Percentiles rank a stretch among this genome's conserved stretches.
phyloP scores from a whole-genome alignment of 2,329 filamentous ascomycete species.

The Fusarium palustre region DNA sequence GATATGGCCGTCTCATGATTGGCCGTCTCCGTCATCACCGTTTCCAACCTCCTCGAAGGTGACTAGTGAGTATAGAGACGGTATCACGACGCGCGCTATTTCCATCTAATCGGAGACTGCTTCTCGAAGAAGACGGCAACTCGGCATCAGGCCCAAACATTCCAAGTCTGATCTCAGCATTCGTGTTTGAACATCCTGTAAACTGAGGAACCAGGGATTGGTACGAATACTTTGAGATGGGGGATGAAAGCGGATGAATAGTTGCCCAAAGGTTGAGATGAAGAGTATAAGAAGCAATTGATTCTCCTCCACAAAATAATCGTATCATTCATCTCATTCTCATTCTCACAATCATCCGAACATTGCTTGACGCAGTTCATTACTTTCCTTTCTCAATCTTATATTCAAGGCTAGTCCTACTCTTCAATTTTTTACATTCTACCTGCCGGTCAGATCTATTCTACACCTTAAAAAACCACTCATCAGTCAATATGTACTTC shows the following conservation, averaged over 20 bases:
- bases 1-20: not conserved
- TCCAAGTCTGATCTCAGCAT: not conserved
- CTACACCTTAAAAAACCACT: too few relatives aligned
- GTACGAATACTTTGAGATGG: not conserved
- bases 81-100: not conserved
- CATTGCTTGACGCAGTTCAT: conserved; percentile 29
- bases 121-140: conserved; percentile 11
- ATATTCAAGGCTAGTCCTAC: conserved; percentile 21
- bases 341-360: conserved; percentile 6
- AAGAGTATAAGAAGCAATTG: conserved; percentile 15
- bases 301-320: not conserved
- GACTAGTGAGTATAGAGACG: not conserved
- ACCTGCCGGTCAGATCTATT: conserved; percentile 23
- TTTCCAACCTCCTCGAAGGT: not conserved
- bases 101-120: not conserved
- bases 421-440: conserved; percentile 3
- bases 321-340: conserved; percentile 14
- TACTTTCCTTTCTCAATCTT: not conserved
- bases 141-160: conserved; percentile 15
- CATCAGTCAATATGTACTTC: conserved; percentile 23
- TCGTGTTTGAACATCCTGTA: not conserved
- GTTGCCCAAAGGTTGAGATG: not conserved
- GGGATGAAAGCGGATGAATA: not conserved
- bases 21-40: not conserved
- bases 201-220: not conserved